Conservation (phyloP, 2,329 filamentous ascomycete genomes). For the Aspergillus melleus region DNA sequence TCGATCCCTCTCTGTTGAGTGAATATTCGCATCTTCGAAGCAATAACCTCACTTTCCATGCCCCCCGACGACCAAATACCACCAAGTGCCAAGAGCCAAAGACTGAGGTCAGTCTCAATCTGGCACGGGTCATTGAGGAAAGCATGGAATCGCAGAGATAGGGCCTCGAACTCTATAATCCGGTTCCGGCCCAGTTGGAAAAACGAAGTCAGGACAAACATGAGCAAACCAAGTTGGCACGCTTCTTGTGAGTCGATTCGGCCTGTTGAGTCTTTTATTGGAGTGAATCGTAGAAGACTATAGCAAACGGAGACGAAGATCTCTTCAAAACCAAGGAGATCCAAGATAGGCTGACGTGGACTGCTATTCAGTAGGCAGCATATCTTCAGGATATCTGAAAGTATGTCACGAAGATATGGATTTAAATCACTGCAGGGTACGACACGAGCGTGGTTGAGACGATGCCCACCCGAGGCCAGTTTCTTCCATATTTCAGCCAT, state of each 20-base stretch:
- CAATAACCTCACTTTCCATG: no score
- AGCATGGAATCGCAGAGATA: constrained; percentile 2
- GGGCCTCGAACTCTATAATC: not conserved
- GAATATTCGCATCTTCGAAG: not conserved
- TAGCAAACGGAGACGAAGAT: constrained; percentile 11
- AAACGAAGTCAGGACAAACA: constrained; percentile 6
- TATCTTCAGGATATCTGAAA: no score
- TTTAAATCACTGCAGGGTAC: not conserved
- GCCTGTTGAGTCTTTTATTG: not conserved
- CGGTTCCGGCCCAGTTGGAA: constrained; percentile 4
- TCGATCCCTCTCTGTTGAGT: not conserved
- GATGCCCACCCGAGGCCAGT: not conserved
- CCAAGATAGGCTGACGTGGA: not conserved
- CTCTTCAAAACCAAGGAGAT: constrained; percentile 7
- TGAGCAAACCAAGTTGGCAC: constrained; percentile 5
- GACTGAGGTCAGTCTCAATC: not conserved
- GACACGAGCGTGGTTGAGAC: not conserved
- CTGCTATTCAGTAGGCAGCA: constrained; percentile 1
- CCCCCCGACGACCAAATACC: no score
- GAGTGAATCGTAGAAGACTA: constrained; percentile 7
- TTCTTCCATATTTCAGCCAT: constrained; percentile 4
- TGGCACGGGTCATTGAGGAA: not conserved
- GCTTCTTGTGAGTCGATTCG: not conserved
- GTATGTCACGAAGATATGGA: not conserved
- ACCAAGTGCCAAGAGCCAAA: not conserved